phyloP scores from a whole-genome alignment of 345 rosid genomes.

The Camelina laxa region DNA sequence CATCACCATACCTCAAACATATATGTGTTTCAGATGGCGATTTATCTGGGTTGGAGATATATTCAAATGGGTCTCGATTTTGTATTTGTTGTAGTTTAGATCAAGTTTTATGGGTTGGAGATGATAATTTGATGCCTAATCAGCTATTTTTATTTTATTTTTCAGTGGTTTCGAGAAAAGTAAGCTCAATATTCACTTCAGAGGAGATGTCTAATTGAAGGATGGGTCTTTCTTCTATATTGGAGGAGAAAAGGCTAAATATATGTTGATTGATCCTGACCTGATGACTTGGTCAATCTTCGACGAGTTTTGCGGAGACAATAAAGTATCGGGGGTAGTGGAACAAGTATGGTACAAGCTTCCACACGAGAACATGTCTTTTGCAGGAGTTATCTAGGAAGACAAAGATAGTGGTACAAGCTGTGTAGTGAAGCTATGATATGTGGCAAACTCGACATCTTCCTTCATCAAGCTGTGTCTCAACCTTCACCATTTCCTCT shows the following conservation, averaged over 20 bases:
- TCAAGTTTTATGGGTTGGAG: too few species aligned
- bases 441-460: not conserved
- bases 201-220: not conserved
- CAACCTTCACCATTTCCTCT: not conserved
- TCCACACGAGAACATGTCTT: not conserved
- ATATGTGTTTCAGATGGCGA: too few species aligned
- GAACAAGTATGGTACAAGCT: not conserved
- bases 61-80: too few species aligned
- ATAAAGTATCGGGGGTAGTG: not conserved
- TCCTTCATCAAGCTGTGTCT: too few species aligned
- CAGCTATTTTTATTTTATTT: too few species aligned
- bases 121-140: too few species aligned
- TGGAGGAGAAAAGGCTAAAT: not conserved
- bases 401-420: not conserved
- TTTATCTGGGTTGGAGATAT: too few species aligned
- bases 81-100: too few species aligned
- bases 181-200: not conserved
- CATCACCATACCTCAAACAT: too few species aligned
- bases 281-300: not conserved
- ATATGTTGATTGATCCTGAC: not conserved
- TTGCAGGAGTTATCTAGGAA: not conserved
- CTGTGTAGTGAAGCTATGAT: not conserved
- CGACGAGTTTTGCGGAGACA: not conserved
- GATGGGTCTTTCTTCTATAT: not conserved
- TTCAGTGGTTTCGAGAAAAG: too few species aligned